These are phyloP conservation scores for Zangia roseola DNA, from an alignment of 768 basidiomycete species.

Conservation along the genomic window DNA sequence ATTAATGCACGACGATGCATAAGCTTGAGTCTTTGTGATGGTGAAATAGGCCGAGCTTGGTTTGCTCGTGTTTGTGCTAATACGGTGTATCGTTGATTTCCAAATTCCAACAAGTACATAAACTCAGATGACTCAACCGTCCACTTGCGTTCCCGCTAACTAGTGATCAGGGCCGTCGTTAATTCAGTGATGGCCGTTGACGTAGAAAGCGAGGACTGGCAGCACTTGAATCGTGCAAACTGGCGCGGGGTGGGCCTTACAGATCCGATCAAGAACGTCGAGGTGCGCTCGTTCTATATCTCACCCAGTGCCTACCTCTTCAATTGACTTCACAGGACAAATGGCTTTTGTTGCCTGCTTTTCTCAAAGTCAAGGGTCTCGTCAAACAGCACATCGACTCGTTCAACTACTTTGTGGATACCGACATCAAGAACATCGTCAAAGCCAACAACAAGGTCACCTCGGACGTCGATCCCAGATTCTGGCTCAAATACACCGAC, in stretches of 20 bases:
- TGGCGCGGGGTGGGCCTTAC: slow-evolving; percentile 81
- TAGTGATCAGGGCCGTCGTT: not conserved
- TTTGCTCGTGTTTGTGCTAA: too few relatives aligned
- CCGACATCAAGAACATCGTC: slow-evolving; percentile 96
- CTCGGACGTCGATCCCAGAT: slow-evolving; percentile 94
- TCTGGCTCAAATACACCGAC: slow-evolving; percentile 96
- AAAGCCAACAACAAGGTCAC: slow-evolving; percentile 91
- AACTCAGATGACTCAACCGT: too few relatives aligned
- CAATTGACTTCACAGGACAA: slow-evolving; percentile 67
- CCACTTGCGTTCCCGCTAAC: too few relatives aligned
- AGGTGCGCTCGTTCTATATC: slow-evolving; percentile 52
- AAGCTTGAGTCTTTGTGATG: too few relatives aligned
- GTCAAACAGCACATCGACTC: slow-evolving; percentile 99
- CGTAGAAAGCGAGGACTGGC: slow-evolving; percentile 53
- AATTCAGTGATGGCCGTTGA: slow-evolving; percentile 8
- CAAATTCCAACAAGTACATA: too few relatives aligned
- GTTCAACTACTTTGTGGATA: slow-evolving; percentile 98
- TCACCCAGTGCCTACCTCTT: slow-evolving; percentile 1
- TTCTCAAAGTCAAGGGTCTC: slow-evolving; percentile 95
- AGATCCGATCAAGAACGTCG: slow-evolving; percentile 87
- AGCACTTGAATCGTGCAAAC: slow-evolving; percentile 48
- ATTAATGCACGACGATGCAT: too few relatives aligned
- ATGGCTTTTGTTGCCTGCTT: slow-evolving; percentile 96
- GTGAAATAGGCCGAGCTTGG: too few relatives aligned
- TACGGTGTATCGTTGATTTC: too few relatives aligned